Percentiles rank a stretch among this genome's conserved stretches.
These are phyloP conservation scores for Nannochloropsis oceanica DNA, from an alignment of 108 stramenopile genomes.

Conservation along the genomic window DNA sequence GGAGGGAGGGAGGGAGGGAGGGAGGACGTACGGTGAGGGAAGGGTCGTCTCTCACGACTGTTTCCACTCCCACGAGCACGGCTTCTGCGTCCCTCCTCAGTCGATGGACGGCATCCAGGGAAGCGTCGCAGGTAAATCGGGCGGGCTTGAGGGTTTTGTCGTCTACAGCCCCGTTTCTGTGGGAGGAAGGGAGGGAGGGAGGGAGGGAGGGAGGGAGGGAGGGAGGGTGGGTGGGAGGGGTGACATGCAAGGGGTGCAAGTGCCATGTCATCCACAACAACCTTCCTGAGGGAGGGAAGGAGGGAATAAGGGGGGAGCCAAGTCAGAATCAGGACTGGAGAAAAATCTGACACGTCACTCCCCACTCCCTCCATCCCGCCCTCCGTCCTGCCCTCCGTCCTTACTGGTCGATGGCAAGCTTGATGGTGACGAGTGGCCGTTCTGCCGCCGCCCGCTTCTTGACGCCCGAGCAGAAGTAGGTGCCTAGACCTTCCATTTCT, in stretches of 20 bases:
- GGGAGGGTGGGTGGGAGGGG: too few relatives aligned
- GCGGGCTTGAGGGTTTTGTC: slow-evolving; percentile 8
- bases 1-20: not conserved
- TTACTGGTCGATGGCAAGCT: slow-evolving; percentile 20
- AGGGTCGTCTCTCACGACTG: slow-evolving; percentile 21
- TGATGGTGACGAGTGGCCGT: slow-evolving; percentile 11
- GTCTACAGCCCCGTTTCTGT: slow-evolving; percentile 7
- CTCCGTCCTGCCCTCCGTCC: not conserved
- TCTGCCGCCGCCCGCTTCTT: not conserved
- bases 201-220: too few relatives aligned
- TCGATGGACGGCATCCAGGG: slow-evolving; percentile 23
- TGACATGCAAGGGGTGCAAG: too few relatives aligned
- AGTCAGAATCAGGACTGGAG: too few relatives aligned
- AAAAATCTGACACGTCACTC: too few relatives aligned
- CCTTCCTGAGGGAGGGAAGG: too few relatives aligned
- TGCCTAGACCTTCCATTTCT: too few relatives aligned
- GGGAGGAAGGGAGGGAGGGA: too few relatives aligned
- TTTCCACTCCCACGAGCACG: slow-evolving; percentile 19
- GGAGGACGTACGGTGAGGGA: slow-evolving; percentile 6
- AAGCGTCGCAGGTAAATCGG: slow-evolving; percentile 12
- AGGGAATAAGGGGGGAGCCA: too few relatives aligned
- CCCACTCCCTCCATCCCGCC: too few relatives aligned
- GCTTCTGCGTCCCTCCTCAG: slow-evolving; percentile 12
- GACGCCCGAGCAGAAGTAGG: not conserved
- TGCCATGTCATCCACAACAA: too few relatives aligned